phyloP scores from a whole-genome alignment of 2,329 filamentous ascomycete species.

The Zymoseptoria passerinii region DNA sequence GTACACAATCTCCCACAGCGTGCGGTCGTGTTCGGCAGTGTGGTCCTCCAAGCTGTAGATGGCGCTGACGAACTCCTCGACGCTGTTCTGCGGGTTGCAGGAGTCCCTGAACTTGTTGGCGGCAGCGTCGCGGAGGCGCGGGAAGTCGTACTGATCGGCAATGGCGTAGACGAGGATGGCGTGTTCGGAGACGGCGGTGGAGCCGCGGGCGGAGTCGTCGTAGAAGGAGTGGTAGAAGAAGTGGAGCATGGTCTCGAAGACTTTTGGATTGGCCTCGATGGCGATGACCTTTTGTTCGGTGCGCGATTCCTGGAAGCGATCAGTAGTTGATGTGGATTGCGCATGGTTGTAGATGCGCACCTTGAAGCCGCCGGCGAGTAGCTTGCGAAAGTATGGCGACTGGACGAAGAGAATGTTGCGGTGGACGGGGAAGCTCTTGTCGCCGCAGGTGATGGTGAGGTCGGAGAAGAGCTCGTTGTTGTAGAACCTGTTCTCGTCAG shows the following conservation, averaged over 20 bases:
- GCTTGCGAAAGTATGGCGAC: constrained; percentile 36
- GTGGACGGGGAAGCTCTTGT: constrained; percentile 35
- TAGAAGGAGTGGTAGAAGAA: constrained; percentile 19
- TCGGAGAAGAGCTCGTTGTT: constrained; percentile 31
- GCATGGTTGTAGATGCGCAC: constrained; percentile 3
- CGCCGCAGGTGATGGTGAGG: constrained; percentile 35
- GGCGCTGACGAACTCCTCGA: constrained; percentile 8
- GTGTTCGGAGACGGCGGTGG: constrained; percentile 1
- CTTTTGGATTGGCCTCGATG: constrained; percentile 12
- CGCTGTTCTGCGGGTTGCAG: constrained; percentile 1
- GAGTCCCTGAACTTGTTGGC: constrained; percentile 1
- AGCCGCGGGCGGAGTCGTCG: constrained; percentile 11
- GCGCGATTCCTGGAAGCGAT: constrained; percentile 7
- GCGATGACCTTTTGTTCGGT: constrained; percentile 4
- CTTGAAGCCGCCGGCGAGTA: constrained; percentile 23
- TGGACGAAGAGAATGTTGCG: constrained; percentile 35
- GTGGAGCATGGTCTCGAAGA: constrained; percentile 11
- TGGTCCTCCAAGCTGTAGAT: constrained; percentile 9
- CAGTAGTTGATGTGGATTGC: neutral
- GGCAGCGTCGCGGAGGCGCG: constrained; percentile 19
- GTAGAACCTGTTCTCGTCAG: constrained; percentile 4
- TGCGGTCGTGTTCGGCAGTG: constrained; percentile 4
- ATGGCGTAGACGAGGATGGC: constrained; percentile 32
- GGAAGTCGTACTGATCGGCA: constrained; percentile 33
- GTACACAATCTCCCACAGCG: constrained; percentile 12